These are phyloP conservation scores for Chloranthus sessilifolius DNA, from an alignment of 164 flowering plant species.

Conservation along the genomic window DNA sequence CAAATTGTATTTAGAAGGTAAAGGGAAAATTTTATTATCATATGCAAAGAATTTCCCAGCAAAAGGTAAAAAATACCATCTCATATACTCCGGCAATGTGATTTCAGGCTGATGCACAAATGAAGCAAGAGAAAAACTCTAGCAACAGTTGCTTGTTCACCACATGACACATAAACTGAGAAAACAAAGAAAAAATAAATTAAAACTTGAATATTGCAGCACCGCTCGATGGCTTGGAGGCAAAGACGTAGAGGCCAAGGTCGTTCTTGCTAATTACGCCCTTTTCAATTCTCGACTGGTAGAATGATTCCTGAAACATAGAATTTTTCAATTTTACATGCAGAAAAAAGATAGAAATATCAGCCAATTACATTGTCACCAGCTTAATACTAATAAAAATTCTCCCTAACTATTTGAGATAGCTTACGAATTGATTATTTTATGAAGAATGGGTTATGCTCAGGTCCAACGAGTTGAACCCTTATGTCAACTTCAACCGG, in stretches of 20 bases:
- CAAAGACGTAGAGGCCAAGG: conserved; percentile 76
- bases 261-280: conserved; percentile 62
- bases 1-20: too few relatives aligned
- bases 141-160: neutral
- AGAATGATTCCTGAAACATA: conserved; percentile 54
- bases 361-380: neutral
- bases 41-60: too few relatives aligned
- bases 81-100: too few relatives aligned
- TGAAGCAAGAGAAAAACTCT: neutral
- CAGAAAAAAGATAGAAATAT: neutral
- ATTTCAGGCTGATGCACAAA: neutral
- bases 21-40: too few relatives aligned
- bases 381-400: too few relatives aligned
- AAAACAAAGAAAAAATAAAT: neutral
- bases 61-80: too few relatives aligned
- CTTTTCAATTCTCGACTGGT: conserved; percentile 61
- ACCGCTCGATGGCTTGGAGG: conserved; percentile 94
- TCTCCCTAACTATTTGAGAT: too few relatives aligned
- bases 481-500: too few relatives aligned
- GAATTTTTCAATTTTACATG: neutral
- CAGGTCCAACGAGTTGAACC: too few relatives aligned
- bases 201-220: conserved; percentile 80
- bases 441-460: too few relatives aligned
- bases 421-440: too few relatives aligned
- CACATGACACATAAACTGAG: too few relatives aligned